phyloP scores from a whole-genome alignment of 1,139 yeast genomes.

The Sugiyamaella castrensis region DNA sequence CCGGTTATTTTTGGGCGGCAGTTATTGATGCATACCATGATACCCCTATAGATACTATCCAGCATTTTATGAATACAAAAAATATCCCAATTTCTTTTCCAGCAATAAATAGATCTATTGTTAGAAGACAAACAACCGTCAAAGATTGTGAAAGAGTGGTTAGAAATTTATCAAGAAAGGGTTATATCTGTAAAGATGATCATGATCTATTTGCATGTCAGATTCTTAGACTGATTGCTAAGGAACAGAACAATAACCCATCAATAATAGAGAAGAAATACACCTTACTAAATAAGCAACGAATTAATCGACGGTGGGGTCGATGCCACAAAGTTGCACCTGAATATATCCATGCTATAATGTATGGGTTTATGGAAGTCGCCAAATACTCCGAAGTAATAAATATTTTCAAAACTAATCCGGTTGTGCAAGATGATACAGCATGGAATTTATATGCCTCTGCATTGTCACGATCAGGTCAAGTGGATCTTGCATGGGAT shows the following conservation, averaged over 20 bases:
- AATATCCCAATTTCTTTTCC: not conserved
- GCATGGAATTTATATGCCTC: slow-evolving; percentile 9
- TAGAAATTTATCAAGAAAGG: not conserved
- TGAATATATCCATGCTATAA: slow-evolving; percentile 7
- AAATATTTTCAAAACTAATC: not conserved
- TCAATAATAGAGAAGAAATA: too few species aligned
- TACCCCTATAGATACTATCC: not conserved
- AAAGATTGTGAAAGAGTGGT: not conserved
- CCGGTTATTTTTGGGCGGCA: slow-evolving; percentile 10
- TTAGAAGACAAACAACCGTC: slow-evolving; percentile 1
- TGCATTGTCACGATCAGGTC: slow-evolving; percentile 8
- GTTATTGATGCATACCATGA: slow-evolving; percentile 1
- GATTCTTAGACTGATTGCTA: too few species aligned
- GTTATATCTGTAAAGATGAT: not conserved
- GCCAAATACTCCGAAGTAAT: not conserved
- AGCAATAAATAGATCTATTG: not conserved
- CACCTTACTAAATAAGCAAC: too few species aligned
- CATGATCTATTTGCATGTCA: not conserved
- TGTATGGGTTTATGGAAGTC: slow-evolving; percentile 12
- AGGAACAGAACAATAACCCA: too few species aligned
- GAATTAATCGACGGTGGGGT: too few species aligned
- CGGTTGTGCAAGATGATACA: not conserved
- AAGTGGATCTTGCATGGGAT: slow-evolving; percentile 10
- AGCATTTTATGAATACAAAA: not conserved
- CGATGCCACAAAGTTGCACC: not conserved